Base-by-base conservation (phyloP, 345 rosid genomes). In the Aquilaria sinensis region DNA sequence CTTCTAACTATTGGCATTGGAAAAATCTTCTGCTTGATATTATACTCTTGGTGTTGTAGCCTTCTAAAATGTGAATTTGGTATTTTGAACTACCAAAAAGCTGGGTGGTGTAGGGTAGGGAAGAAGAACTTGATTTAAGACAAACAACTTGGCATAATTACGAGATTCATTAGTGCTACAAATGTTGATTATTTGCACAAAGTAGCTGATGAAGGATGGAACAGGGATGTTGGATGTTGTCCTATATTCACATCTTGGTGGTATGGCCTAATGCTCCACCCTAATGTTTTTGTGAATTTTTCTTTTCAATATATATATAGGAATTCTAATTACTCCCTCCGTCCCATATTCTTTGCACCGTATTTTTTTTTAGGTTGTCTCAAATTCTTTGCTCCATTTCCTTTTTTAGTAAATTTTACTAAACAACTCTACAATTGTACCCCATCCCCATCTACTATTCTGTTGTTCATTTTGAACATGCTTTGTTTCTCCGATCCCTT, bases 31-130 rank as follows among this genome's bases (percentile, higher is more conserved):
- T 41, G 30, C 57, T 34, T 23, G 57, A 61, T 71, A 53, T 60
- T 2, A 2, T 46, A 48, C 12, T 61, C 31, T 32, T 47, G 48
- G 41, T 33, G 11, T 47, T 70, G 66, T 80, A 86, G 87, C 69
- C 81, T 81, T 31, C 66, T 81, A 59, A 83, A 86, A 78, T 86
- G 47, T 86, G 89, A 81, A 83, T 73, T 62, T 81, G 89, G 89
- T 6, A 74, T 78, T 16, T 83, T 83, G 74, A 86, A 81, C 74
- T 86, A 85, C 72, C 89, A 83, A 49, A 87, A 89, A 72, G 89
- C 84, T 5, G 85, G 85, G 50, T 89, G 91, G 94, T 86, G 89
- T 66, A 75, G 51, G 58, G 70, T 72, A 3, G 80, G 79, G 56
- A 89, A 84, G 80, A 80, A 47, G 54, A 76, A 86, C 68, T 70